These are phyloP conservation scores for Phytopythium mirpurense DNA, from an alignment of 352 stramenopile genomes.

Conservation along the genomic window DNA sequence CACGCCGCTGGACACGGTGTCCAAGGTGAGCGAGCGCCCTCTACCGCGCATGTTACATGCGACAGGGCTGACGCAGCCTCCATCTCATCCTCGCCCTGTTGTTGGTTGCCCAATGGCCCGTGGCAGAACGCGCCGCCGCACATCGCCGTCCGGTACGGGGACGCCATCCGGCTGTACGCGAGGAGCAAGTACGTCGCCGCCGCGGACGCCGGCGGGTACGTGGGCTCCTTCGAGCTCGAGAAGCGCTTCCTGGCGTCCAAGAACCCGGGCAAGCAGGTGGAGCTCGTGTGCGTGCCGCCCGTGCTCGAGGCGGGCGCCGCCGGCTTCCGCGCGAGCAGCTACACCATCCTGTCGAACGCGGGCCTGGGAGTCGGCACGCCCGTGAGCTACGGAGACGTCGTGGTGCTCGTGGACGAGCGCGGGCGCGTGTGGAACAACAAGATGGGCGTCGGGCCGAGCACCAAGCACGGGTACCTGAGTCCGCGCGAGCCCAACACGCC, in stretches of 20 bases:
- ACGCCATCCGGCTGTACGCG: slow-evolving; percentile 62
- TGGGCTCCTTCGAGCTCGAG: slow-evolving; percentile 63
- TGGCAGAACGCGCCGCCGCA: slow-evolving; percentile 46
- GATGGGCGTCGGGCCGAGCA: slow-evolving; percentile 64
- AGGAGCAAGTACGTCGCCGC: slow-evolving; percentile 45
- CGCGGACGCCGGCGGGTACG: slow-evolving; percentile 36
- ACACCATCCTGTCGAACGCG: slow-evolving; percentile 65
- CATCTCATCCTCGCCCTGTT: no score
- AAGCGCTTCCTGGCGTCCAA: slow-evolving; percentile 57
- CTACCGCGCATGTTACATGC: no score
- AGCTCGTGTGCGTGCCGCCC: slow-evolving; percentile 60
- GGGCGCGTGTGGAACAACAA: slow-evolving; percentile 86
- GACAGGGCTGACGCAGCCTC: no score
- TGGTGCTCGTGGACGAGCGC: slow-evolving; percentile 70
- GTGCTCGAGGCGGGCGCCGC: slow-evolving; percentile 28
- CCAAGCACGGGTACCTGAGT: slow-evolving; percentile 77
- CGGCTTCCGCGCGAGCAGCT: slow-evolving; percentile 49
- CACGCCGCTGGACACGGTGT: slow-evolving; percentile 27
- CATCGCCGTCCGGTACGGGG: slow-evolving; percentile 64
- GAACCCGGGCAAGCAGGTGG: slow-evolving; percentile 56
- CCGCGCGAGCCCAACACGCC: slow-evolving; percentile 62
- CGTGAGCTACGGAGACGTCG: slow-evolving; percentile 75
- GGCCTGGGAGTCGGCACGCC: slow-evolving; percentile 46
- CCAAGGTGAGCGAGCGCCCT: slow-evolving; percentile 12
- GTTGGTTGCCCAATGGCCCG: no score